These are phyloP conservation scores for Kodamaea arcana DNA, from an alignment of 1,139 yeast species.

Conservation along the genomic window DNA sequence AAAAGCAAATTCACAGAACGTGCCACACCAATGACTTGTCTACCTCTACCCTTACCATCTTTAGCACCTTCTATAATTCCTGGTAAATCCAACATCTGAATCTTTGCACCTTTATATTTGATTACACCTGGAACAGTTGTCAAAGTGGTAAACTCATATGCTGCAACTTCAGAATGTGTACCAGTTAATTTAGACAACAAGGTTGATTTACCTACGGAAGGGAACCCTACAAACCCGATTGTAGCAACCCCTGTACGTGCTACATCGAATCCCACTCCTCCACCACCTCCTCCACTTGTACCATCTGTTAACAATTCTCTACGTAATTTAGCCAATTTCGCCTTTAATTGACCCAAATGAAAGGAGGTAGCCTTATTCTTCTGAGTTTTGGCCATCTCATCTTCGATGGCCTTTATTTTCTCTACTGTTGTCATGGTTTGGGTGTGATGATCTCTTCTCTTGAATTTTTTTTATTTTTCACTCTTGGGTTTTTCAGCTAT, in stretches of 20 bases:
- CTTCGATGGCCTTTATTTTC: constrained; percentile 87
- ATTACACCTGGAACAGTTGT: constrained; percentile 98
- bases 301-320: constrained; percentile 85
- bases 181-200: constrained; percentile 85
- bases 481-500: not conserved
- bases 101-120: constrained; percentile 93
- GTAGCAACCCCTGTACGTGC: constrained; percentile 97
- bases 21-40: constrained; percentile 97
- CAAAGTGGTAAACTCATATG: constrained; percentile 93
- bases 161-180: constrained; percentile 95
- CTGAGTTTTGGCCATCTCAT: constrained; percentile 93
- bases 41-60: constrained; percentile 99
- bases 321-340: constrained; percentile 90
- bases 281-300: constrained; percentile 79
- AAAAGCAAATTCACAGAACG: constrained; percentile 90
- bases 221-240: constrained; percentile 96
- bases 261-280: constrained; percentile 91
- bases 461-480: not conserved
- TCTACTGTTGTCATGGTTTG: constrained; percentile 78
- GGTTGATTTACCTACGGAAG: constrained; percentile 96
- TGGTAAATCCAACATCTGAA: constrained; percentile 96
- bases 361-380: constrained; percentile 94
- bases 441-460: not conserved
- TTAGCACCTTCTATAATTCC: constrained; percentile 99
- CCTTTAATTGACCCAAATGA: constrained; percentile 95